Evolutionary conservation across 192 early-diverging fungal species (phyloP).

Genomic region (Coemansia sp.): DNA sequence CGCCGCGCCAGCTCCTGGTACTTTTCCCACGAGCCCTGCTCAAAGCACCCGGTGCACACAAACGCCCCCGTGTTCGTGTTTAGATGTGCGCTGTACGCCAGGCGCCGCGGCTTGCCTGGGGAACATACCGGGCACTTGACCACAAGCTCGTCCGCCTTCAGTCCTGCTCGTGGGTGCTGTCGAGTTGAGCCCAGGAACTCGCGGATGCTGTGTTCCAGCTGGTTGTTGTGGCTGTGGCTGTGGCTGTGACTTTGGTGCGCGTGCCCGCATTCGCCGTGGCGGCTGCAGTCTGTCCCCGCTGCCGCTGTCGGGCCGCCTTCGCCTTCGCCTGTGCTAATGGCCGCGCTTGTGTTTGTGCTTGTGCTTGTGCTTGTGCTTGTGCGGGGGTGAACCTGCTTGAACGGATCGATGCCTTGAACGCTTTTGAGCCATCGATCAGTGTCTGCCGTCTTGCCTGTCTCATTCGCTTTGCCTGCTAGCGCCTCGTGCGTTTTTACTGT

Average conservation of each 20-base stretch:
- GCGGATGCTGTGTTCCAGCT: slow-evolving; percentile 32
- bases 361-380: background rate
- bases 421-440: slow-evolving; percentile 3
- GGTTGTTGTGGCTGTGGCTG: background rate
- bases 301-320: no score
- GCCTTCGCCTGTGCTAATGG: background rate
- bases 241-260: background rate
- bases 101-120: slow-evolving; percentile 48
- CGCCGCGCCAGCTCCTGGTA: slow-evolving; percentile 50
- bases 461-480: background rate
- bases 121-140: slow-evolving; percentile 52
- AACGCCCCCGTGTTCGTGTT: slow-evolving; percentile 52
- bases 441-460: background rate
- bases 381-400: background rate
- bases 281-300: background rate
- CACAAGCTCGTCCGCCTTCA: slow-evolving; percentile 47
- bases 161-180: slow-evolving; percentile 46
- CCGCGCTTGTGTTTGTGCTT: background rate
- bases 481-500: background rate
- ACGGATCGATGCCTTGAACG: background rate
- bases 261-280: background rate
- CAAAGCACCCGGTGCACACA: slow-evolving; percentile 56
- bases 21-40: slow-evolving; percentile 56
- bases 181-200: slow-evolving; percentile 38
- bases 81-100: slow-evolving; percentile 55